A percentile compares a stretch with the other conserved stretches of the same genome.
Evolutionary conservation across 2,329 filamentous ascomycete species (phyloP).

Genomic region (Colletotrichum echinochloae): DNA sequence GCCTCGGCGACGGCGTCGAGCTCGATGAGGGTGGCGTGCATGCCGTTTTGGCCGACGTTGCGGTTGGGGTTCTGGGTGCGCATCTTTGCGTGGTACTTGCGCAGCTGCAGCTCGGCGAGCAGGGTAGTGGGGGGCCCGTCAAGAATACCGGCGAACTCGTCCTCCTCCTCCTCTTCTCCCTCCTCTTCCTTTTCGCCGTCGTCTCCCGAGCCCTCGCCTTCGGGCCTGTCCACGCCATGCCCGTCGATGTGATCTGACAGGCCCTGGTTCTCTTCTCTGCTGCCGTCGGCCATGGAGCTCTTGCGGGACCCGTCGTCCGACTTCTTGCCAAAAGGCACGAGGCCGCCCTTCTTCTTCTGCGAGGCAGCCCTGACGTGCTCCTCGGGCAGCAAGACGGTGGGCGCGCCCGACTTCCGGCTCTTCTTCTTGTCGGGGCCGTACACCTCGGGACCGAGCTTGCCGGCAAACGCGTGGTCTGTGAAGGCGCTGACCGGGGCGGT

Average conservation of each 20-base stretch:
- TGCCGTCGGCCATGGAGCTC: conserved; percentile 19
- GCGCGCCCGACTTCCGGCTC: conserved; percentile 48
- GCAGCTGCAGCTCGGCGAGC: conserved; percentile 89
- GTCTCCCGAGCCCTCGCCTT: conserved; percentile 47
- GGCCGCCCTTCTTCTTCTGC: conserved; percentile 61
- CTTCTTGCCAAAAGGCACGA: conserved; percentile 61
- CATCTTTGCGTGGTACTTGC: conserved; percentile 88
- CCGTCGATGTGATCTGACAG: conserved; percentile 44
- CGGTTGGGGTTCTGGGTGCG: conserved; percentile 77
- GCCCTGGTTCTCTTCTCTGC: conserved; percentile 44
- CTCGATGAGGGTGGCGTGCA: conserved; percentile 90
- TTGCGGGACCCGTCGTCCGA: conserved; percentile 43
- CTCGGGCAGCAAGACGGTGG: conserved; percentile 45
- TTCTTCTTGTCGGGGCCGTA: conserved; percentile 73
- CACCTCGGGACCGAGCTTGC: conserved; percentile 78
- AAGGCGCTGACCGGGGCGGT: conserved; percentile 91
- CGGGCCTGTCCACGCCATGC: conserved; percentile 48
- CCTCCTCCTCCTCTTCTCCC: conserved; percentile 54
- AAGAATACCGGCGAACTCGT: conserved; percentile 47
- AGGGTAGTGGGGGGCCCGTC: conserved; percentile 87
- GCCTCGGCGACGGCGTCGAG: conserved; percentile 91
- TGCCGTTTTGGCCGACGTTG: conserved; percentile 72
- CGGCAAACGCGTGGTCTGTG: conserved; percentile 87
- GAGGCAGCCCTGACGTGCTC: conserved; percentile 42
- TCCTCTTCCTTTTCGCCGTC: conserved; percentile 56